Base-by-base conservation (phyloP, 1,139 yeast species). In the Debaryomyces psychrophilus region DNA sequence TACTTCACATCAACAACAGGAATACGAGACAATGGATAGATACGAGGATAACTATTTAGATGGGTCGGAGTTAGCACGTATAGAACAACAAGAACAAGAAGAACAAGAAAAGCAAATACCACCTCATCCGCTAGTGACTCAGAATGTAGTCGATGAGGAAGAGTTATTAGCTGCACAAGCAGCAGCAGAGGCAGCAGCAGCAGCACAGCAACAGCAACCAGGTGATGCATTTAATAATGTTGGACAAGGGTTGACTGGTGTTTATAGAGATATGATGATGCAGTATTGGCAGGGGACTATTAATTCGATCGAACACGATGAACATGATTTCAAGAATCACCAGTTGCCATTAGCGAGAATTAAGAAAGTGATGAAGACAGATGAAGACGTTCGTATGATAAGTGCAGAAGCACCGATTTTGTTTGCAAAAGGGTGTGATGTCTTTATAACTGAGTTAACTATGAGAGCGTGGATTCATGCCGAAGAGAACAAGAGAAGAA, bases 391-490 rank as follows among this genome's bases (percentile, higher is more conserved):
- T 44, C 81, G 92, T 54, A 93, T 93, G 99, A 93, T 93, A 49
- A 84, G 95, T 55, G 98, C 99, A 2, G 99, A 93, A 68, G 98
- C 98, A 0, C 99, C 99, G 1, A 90, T 93, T 31, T 69, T 93
- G 51, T 93, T 93, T 71, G 98, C 99, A 41, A 93, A 93, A 66
- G 98, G 98, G 1, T 93, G 99, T 68, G 99, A 93, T 64, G 85
- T 93, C 37, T 93, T 93, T 67, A 93, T 93, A 53, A 92, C 98
- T 0, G 99, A 93, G 65, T 75, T 93, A 47, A 92, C 99, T 9
- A 90, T 93, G 97, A 77, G 99, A 50, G 98, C 99, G 2, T 93
- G 99, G 99, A 90, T 93, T 51, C 97, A 92, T 58, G 97, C 98
- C 1, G 98, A 93, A 64, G 97, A 90, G 59, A 90, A 89, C 69